Percentiles rank a stretch among this genome's conserved stretches.
These are phyloP conservation scores for Cucurbita moschata DNA, from an alignment of 306 rosid genomes.

Conservation along the genomic window DNA sequence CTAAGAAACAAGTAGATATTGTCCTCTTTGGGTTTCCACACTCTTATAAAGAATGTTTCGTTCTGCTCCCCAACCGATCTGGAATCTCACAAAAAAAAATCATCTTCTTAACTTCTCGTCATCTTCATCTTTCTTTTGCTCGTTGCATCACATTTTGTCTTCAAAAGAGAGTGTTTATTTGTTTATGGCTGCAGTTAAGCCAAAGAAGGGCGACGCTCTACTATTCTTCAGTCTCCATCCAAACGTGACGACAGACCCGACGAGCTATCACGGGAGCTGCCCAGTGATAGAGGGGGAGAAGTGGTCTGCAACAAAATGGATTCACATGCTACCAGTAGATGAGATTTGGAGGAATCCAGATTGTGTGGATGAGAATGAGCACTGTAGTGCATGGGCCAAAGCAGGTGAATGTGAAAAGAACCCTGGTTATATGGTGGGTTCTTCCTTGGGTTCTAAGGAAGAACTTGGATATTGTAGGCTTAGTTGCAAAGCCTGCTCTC, in stretches of 20 bases:
- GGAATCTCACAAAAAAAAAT: too few relatives aligned
- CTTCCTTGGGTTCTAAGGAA: background rate
- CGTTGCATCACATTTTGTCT: background rate
- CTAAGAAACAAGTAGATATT: too few relatives aligned
- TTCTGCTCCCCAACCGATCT: too few relatives aligned
- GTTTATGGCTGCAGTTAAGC: slow-evolving; percentile 45
- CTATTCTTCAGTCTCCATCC: slow-evolving; percentile 90
- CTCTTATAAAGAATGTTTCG: too few relatives aligned
- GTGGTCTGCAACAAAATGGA: slow-evolving; percentile 99
- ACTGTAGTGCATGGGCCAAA: slow-evolving; percentile 62
- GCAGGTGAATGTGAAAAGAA: slow-evolving; percentile 76
- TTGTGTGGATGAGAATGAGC: slow-evolving; percentile 41
- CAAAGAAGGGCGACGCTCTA: slow-evolving; percentile 77
- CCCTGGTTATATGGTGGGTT: slow-evolving; percentile 66
- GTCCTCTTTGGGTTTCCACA: too few relatives aligned
- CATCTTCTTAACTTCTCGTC: background rate
- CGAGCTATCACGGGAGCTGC: slow-evolving; percentile 86
- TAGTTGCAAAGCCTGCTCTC: slow-evolving; percentile 66
- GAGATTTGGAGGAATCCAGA: slow-evolving; percentile 21
- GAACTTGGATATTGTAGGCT: slow-evolving; percentile 54
- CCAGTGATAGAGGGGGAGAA: slow-evolving; percentile 91
- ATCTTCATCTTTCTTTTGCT: background rate
- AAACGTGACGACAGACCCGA: slow-evolving; percentile 37
- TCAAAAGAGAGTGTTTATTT: background rate
- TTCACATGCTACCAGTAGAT: slow-evolving; percentile 62